Base-by-base conservation (phyloP, 2,329 filamentous ascomycete species). In the Emergomyces africanus region DNA sequence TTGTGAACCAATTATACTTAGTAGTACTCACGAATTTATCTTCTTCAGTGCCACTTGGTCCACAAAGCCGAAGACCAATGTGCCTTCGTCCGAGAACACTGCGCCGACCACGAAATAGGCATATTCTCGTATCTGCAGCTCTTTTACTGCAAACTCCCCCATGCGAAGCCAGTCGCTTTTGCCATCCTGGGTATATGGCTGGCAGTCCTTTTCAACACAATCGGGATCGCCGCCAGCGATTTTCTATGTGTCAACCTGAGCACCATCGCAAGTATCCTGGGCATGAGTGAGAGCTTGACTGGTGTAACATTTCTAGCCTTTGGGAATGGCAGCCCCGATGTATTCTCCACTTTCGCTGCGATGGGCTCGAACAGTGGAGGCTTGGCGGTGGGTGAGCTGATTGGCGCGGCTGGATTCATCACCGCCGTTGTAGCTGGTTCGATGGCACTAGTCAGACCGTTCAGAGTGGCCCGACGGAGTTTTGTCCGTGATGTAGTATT, bases 361-460 rank as follows among this genome's bases (percentile, higher is more conserved):
- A 97, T 99, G 90, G 86, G 86, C 68, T 96, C 91, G 28, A 90
- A 97, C 69, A 96, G 91, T 70, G 92, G 92, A n/a, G 95, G 91
- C 76, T 83, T 99, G 79, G 94, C 94, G 0, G 85, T 99, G 46
- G 94, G 94, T 51, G 94, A 99, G 75, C 79, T 99, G 56, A 90
- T 99, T 57, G 94, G 94, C 39, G 94, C 94, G 12, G 94, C 94
- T 39, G 85, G 89, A 63, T 99, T 99, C 75, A 99, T 99, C 72
- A 95, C 91, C 1, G 88, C 91, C 1, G 92, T 99, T 20, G 94
- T 99, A 39, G 90, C 92, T 5, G 94, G 94, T 18, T 95, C 90
- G 59, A 99, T 99, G 94, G 94, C 92, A 15, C 75, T 99, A 59
- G 91, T 96, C n/a, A 83, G 89, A 63, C 94, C 96, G 58, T 99